Evolutionary conservation across 208 protist species (phyloP).

Genomic region (Leishmania tropica): DNA sequence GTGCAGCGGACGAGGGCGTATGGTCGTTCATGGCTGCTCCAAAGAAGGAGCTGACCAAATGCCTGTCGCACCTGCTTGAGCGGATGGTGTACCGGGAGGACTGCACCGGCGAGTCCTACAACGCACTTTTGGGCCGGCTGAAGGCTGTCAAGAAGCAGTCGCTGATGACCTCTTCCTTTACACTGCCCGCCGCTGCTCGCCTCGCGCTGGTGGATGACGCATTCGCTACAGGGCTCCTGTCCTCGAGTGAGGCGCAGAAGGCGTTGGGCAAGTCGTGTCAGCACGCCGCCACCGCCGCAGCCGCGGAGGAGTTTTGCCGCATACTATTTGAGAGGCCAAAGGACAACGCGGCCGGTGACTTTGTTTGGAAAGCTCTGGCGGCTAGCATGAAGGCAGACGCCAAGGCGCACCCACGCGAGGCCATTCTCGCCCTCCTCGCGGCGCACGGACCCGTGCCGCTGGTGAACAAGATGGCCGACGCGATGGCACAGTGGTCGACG

Average conservation of each 20-base stretch:
- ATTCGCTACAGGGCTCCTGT: slow-evolving; percentile 31
- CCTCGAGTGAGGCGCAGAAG: slow-evolving; percentile 37
- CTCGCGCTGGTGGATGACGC: slow-evolving; percentile 46
- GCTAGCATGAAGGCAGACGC: slow-evolving; percentile 17
- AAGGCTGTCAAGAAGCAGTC: slow-evolving; percentile 24
- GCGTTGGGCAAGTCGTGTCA: slow-evolving; percentile 27
- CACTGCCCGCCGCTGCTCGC: slow-evolving; percentile 60
- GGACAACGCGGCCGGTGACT: slow-evolving; percentile 27
- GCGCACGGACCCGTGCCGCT: slow-evolving; percentile 30
- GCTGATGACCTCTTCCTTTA: slow-evolving; percentile 45
- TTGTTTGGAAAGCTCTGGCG: slow-evolving; percentile 42
- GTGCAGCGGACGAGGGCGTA: slow-evolving; percentile 29
- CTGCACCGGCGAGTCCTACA: slow-evolving; percentile 41
- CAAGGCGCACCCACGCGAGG: slow-evolving; percentile 40
- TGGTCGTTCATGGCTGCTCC: slow-evolving; percentile 42
- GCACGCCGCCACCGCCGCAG: slow-evolving; percentile 6
- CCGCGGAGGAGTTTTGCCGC: slow-evolving; percentile 23
- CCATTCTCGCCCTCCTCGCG: slow-evolving; percentile 46
- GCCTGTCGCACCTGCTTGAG: slow-evolving; percentile 63
- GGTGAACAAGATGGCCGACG: slow-evolving; percentile 40
- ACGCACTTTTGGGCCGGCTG: slow-evolving; percentile 46
- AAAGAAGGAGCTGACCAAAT: slow-evolving; percentile 32
- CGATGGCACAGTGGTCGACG: slow-evolving; percentile 49
- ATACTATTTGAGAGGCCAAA: slow-evolving; percentile 21
- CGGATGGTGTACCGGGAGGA: slow-evolving; percentile 79